Evolutionary conservation across 2,329 filamentous ascomycete species (phyloP).

Genomic region (Colletotrichum tabaci): DNA sequence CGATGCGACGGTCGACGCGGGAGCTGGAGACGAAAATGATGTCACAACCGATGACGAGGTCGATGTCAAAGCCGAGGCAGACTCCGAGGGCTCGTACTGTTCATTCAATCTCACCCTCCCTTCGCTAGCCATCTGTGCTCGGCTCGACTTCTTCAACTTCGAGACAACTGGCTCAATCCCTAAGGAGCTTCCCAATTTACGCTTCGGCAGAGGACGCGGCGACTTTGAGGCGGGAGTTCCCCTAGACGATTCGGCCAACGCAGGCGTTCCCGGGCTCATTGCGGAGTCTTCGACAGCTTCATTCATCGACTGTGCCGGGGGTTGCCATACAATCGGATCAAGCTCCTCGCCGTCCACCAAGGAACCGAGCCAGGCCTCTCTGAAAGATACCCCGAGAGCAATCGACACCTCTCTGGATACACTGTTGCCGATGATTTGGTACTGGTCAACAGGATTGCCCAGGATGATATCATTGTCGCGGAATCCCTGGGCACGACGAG

Average conservation of each 20-base stretch:
- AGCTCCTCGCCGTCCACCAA: constrained; percentile 45
- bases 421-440: constrained; percentile 81
- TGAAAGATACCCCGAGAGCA: constrained; percentile 74
- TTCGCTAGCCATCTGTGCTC: background rate
- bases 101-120: background rate
- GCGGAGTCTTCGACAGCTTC: background rate
- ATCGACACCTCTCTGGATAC: constrained; percentile 79
- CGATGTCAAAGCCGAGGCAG: background rate
- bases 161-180: constrained; percentile 10
- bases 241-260: background rate
- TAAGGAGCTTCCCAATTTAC: constrained; percentile 16
- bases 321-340: background rate
- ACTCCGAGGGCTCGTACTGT: background rate
- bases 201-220: constrained; percentile 6
- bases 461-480: constrained; percentile 80
- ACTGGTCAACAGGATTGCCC: constrained; percentile 69
- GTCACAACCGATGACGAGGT: background rate
- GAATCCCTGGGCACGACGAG: constrained; percentile 78
- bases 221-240: background rate
- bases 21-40: too few species aligned
- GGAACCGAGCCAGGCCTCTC: constrained; percentile 68
- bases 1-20: too few species aligned
- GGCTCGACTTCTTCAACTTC: constrained; percentile 15
- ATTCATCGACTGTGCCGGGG: background rate
- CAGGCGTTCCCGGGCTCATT: background rate